Conservation (phyloP, 2,329 filamentous ascomycete genomes). For the Lachnellula suecica region DNA sequence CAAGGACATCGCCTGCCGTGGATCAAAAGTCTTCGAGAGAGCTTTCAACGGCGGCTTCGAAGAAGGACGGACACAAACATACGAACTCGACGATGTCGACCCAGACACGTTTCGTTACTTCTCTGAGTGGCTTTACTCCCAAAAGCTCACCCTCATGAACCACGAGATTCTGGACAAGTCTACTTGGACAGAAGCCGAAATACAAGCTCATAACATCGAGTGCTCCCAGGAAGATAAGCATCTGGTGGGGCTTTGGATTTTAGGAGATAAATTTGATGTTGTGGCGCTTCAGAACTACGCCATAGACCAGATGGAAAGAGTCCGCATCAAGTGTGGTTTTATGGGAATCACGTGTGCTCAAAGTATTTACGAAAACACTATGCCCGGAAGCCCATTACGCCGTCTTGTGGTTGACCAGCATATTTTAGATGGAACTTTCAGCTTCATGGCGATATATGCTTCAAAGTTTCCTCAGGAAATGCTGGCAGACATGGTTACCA, state of each 20-base stretch:
- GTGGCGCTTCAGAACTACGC: neutral
- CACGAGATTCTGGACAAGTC: neutral
- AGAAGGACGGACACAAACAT: neutral
- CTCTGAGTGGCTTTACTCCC: neutral
- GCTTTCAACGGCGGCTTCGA: neutral
- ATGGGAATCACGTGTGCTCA: neutral
- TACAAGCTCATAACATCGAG: neutral
- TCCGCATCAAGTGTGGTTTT: neutral
- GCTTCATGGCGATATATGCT: neutral
- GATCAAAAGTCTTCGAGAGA: neutral
- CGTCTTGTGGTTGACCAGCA: neutral
- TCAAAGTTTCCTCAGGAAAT: neutral
- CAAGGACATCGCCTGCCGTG: too few relatives aligned
- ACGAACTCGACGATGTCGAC: neutral
- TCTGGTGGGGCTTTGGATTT: neutral
- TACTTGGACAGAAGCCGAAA: neutral
- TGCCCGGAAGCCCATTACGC: neutral
- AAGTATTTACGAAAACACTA: neutral
- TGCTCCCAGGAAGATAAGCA: neutral
- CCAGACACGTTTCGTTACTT: neutral
- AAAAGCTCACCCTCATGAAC: neutral
- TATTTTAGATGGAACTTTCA: neutral
- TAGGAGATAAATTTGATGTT: neutral
- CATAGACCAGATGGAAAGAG: neutral
- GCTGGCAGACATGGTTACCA: too few relatives aligned